phyloP scores from a whole-genome alignment of 345 rosid genomes.

The Microthlaspi erraticum region DNA sequence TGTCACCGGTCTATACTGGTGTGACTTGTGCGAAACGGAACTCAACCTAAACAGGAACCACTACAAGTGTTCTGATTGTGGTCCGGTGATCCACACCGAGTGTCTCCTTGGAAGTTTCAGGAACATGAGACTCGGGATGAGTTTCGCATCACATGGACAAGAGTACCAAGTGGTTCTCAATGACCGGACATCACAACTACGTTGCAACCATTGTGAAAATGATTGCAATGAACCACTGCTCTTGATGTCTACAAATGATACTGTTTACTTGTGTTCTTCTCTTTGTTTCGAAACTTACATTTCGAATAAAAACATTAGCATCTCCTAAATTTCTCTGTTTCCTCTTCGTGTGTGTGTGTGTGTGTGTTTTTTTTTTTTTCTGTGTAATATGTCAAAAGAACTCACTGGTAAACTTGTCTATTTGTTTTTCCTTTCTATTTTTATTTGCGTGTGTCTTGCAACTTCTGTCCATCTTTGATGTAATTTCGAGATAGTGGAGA shows the following conservation, averaged over 20 bases:
- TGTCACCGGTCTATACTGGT: background rate
- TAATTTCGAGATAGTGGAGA: too few species aligned
- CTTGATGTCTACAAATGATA: background rate
- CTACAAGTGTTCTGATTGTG: conserved; percentile 10
- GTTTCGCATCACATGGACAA: conserved; percentile 1
- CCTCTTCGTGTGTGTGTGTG: too few species aligned
- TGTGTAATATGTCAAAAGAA: too few species aligned
- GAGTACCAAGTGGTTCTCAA: background rate
- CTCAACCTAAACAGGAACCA: background rate
- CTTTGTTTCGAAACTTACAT: background rate
- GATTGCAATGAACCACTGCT: conserved; percentile 22
- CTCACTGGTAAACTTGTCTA: too few species aligned
- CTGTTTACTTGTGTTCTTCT: conserved; percentile 6
- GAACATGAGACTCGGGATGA: conserved; percentile 3
- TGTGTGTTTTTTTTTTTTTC: background rate
- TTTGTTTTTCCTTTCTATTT: too few species aligned
- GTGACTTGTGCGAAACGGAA: conserved; percentile 19
- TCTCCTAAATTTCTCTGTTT: background rate
- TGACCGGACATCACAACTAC: conserved; percentile 12
- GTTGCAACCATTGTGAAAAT: background rate
- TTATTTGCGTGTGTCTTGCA: too few species aligned
- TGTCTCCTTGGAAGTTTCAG: conserved; percentile 26
- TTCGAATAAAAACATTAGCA: background rate
- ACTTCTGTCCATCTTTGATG: too few species aligned
- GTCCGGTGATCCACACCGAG: conserved; percentile 8